These are phyloP conservation scores for Elaeis guineensis DNA, from an alignment of 176 grass and related monocot genomes.

Conservation along the genomic window DNA sequence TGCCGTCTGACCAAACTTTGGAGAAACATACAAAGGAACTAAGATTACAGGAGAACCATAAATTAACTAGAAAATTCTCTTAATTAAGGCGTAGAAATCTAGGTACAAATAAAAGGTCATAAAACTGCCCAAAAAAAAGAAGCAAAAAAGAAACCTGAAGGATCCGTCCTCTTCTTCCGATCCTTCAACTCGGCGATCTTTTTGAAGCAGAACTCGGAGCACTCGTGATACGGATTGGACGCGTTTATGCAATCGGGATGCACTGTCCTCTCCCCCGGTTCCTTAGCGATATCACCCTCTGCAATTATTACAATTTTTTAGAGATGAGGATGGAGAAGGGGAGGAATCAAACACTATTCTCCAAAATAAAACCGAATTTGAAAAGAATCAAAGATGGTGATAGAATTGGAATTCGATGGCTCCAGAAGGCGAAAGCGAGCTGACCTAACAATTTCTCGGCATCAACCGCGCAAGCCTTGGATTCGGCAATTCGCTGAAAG, in stretches of 20 bases:
- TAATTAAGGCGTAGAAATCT: too few relatives aligned
- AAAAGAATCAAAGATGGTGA: too few relatives aligned
- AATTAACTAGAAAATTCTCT: too few relatives aligned
- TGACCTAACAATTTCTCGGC: conserved; percentile 1
- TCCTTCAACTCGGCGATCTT: conserved; percentile 7
- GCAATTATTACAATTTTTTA: neutral
- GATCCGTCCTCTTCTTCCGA: conserved; percentile 10
- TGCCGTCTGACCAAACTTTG: too few relatives aligned
- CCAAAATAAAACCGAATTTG: neutral
- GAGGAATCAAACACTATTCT: neutral
- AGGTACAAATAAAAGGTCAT: too few relatives aligned
- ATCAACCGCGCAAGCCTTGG: conserved; percentile 13
- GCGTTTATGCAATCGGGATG: conserved; percentile 18
- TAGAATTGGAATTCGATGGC: too few relatives aligned
- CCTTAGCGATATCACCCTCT: neutral
- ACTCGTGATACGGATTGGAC: neutral
- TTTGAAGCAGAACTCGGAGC: conserved; percentile 7
- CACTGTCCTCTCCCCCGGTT: conserved; percentile 9
- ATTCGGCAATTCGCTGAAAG: conserved; percentile 50
- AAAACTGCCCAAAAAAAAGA: neutral
- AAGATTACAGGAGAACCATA: too few relatives aligned
- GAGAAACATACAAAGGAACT: too few relatives aligned
- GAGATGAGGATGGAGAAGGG: neutral
- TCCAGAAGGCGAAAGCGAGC: neutral
- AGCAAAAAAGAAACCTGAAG: conserved; percentile 19